Evolutionary conservation across 78 protist genomes (phyloP), one percentile per base, ranked within the genome.

Genomic region (Pigoraptor vietnamica): DNA sequence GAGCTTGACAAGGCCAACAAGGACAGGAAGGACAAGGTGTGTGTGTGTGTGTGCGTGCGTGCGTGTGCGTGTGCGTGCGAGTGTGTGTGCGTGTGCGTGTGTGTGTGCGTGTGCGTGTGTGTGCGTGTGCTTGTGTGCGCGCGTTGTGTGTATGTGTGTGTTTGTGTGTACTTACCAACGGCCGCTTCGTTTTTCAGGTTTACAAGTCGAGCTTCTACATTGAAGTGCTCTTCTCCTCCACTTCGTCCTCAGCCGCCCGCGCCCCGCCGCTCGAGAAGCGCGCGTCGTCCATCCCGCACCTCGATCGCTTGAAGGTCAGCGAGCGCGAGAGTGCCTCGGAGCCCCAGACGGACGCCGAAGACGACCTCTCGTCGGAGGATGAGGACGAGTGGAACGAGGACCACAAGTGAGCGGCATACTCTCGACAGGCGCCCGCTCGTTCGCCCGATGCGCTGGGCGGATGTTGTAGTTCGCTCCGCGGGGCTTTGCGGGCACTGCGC

Each of bases 1-100:
- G 97, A 94, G 55, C 36, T 96, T 37, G 97, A 96, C 89, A 96
- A 95, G 92, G 93, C 95, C 39, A 86, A 93, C 94, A 94, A 94
- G 89, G 97, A 96, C 94, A 95, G 93, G 92, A 91, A 94, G 39
- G 94, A 95, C 87, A 94, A 93, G 82, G 24, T 86, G 33, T 86
- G 39, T 23, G 84, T 79, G 39, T 34, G 87, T 82, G 38, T 2
- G 38, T 29, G 84, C 21, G 84, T 79, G 34, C n/a, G 24, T 79
- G 24, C n/a, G 84, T 79, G 84, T 79, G 84, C 21, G 84, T 23
- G 9, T 79, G 84, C 21, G 84, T 79, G 36, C 10, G 10, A 1
- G 83, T 25, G 83, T 79, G n/a, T 79, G 14, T 79, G 83, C 14
- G 83, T 79, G 83, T 79, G 83, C 14, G 83, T 79, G 83, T 79